These are phyloP conservation scores for Dothiorella sarmentorum DNA, from an alignment of 2,329 filamentous ascomycete species.

Conservation along the genomic window DNA sequence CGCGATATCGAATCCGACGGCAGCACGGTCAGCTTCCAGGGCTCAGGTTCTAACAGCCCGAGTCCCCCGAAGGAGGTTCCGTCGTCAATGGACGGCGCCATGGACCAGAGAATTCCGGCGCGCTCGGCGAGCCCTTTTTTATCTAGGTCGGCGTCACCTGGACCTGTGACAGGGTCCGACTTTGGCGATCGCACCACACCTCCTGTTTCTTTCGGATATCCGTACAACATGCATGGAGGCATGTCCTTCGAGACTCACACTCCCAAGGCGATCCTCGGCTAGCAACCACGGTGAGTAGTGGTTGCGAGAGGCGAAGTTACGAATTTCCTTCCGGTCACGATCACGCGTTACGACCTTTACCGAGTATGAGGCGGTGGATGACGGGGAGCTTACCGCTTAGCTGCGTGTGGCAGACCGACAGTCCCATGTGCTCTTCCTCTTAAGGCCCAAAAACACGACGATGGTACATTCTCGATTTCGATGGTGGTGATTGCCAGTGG, in stretches of 20 bases:
- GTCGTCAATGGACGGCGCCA: conserved; percentile 37
- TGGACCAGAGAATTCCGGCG: conserved; percentile 28
- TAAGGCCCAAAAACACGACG: neutral
- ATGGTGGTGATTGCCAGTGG: conserved; percentile 2
- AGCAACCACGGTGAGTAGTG: conserved; percentile 6
- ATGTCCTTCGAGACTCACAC: conserved; percentile 47
- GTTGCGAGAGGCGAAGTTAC: conserved; percentile 24
- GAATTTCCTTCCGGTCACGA: conserved; percentile 36
- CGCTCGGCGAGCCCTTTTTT: conserved; percentile 35
- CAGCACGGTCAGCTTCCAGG: conserved; percentile 30
- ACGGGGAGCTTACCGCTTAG: conserved; percentile 2
- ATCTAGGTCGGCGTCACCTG: conserved; percentile 42
- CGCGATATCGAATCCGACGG: conserved; percentile 29
- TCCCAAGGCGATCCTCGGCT: conserved; percentile 41
- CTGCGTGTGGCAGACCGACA: neutral
- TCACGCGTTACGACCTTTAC: conserved; percentile 32
- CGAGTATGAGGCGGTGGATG: conserved; percentile 34
- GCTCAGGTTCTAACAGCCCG: conserved; percentile 37
- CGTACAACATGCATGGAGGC: conserved; percentile 42
- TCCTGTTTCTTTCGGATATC: conserved; percentile 41
- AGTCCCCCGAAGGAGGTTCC: conserved; percentile 30
- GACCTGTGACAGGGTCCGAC: conserved; percentile 38
- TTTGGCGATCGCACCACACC: conserved; percentile 39
- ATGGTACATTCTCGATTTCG: neutral
- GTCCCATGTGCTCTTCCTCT: neutral